phyloP scores from a whole-genome alignment of 139 green algal genomes.

The Chlamydomonas eustigma region DNA sequence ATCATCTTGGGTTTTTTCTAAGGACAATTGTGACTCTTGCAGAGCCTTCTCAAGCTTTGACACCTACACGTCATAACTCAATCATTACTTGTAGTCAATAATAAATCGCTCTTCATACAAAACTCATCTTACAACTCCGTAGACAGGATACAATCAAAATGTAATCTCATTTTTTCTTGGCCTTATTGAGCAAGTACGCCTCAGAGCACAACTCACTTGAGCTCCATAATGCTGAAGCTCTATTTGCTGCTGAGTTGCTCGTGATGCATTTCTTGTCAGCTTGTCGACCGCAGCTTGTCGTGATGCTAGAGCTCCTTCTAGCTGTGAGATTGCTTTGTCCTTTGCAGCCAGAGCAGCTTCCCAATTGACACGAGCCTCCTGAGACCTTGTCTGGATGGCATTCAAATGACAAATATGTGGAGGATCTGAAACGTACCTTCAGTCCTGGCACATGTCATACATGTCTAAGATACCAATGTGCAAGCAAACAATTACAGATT shows the following conservation, averaged over 20 bases:
- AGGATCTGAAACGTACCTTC: no score
- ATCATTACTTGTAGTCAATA: no score
- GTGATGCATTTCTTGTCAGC: conserved; percentile 4
- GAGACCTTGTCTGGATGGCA: conserved; percentile 46
- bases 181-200: conserved; percentile 7
- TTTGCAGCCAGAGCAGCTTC: conserved; percentile 60
- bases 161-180: neutral
- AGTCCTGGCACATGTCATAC: no score
- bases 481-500: no score
- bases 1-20: conserved; percentile 16
- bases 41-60: conserved; percentile 53
- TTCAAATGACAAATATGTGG: no score
- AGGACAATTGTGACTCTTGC: conserved; percentile 35
- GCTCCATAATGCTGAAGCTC: neutral
- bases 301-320: conserved; percentile 53
- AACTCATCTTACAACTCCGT: no score
- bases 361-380: conserved; percentile 63
- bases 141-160: no score
- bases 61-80: conserved; percentile 34
- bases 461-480: no score
- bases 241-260: neutral
- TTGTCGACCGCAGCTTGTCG: conserved; percentile 42
- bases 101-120: no score
- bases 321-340: conserved; percentile 60
- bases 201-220: no score